Evolutionary conservation across 441 rosid genomes (phyloP), one percentile per base, ranked within the genome.

Genomic region (Gossypium gossypioides): DNA sequence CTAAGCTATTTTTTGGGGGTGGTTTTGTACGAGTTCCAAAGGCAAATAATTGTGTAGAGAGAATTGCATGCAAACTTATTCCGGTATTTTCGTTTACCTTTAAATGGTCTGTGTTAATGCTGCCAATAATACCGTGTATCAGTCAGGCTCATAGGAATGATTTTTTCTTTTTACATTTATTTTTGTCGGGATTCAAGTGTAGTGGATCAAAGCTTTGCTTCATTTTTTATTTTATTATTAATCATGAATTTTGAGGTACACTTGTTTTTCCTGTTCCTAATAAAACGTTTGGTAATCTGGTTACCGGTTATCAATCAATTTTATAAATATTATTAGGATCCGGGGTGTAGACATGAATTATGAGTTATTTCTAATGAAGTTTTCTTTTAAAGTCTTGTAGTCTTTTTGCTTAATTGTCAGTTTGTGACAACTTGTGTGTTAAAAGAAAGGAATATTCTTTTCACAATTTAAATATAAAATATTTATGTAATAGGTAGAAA

Each of bases 181-280:
- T 16, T 3, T 59, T 71, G 9, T 67, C 10, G 59, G 44, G 44
- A 27, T 67, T 29, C 32, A 3, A 16, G 52, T 68, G 56, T 69
- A 57, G 61, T 60, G 69, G 68, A 69, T 72, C 40, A 50, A 55
- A 62, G 48, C 68, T 56, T 70, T 68, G 69, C 54, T 62, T 57
- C 37, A 29, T 62, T 68, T 61, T 7, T 34, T 7, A 7, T 34
- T 34, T 48, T 13, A n/a, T 60, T 65, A 62, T 56, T 10, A 54
- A 56, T 56, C 29, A 21, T 56, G 27, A 21, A 10, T 56, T 62
- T 76, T 72, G 76, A 58, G 62, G 55, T 59, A 16, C n/a, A 15
- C n/a, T 57, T 29, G 8, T 12, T 57, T 10, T 57, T 10, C 34
- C n/a, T 54, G 24, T 6, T 19, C 25, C 25, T 54, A 19, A 54